Evolutionary conservation across 2,329 filamentous ascomycete species (phyloP).

Genomic region (Aspergillus eucalypticola): DNA sequence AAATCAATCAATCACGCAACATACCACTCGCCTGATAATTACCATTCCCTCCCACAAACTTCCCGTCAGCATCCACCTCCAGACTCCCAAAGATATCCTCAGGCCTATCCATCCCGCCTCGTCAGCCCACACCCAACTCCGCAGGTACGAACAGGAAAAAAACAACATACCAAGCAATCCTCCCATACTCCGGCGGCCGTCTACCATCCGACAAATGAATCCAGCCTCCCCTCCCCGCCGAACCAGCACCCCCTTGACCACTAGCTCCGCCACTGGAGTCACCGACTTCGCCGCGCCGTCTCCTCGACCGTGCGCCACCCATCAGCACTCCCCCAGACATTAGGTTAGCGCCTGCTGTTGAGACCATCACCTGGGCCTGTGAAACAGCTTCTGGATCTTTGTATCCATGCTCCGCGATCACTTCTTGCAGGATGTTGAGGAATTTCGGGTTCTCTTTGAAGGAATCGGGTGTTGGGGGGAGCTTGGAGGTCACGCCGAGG

Average conservation of each 20-base stretch:
- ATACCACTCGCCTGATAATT: conserved; percentile 61
- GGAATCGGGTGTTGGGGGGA: conserved; percentile 59
- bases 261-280: conserved; percentile 58
- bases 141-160: background rate
- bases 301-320: conserved; percentile 35
- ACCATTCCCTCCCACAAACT: conserved; percentile 58
- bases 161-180: conserved; percentile 57
- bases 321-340: conserved; percentile 54
- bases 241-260: conserved; percentile 59
- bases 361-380: conserved; percentile 62
- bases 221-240: conserved; percentile 60
- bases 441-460: conserved; percentile 60
- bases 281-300: conserved; percentile 41
- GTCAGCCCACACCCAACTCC: conserved; percentile 13
- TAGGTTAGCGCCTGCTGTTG: conserved; percentile 57
- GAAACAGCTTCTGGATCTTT: conserved; percentile 58
- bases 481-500: conserved; percentile 55
- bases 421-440: conserved; percentile 57
- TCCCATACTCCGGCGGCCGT: conserved; percentile 62
- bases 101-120: conserved; percentile 40
- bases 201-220: conserved; percentile 64
- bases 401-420: conserved; percentile 55
- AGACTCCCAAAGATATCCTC: conserved; percentile 68
- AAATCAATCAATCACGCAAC: background rate
- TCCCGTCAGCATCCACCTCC: conserved; percentile 60